Percentiles rank a stretch among this genome's conserved stretches.
phyloP scores from a whole-genome alignment of 2,329 filamentous ascomycete species.

The Aspergillus melleus region DNA sequence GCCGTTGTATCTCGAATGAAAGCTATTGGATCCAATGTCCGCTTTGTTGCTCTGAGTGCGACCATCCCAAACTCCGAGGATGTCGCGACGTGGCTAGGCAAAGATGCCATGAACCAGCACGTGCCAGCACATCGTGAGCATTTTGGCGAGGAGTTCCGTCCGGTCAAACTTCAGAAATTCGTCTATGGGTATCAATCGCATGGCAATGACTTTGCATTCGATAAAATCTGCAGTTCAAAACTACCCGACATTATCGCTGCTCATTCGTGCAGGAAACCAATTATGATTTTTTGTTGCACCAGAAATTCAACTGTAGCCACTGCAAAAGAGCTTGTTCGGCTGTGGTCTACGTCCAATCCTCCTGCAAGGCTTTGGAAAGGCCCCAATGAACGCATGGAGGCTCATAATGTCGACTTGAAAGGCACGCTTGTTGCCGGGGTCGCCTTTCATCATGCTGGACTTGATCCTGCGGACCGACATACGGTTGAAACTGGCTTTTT shows the following conservation, averaged over 20 bases:
- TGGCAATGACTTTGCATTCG: slow-evolving; percentile 74
- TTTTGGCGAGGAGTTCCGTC: slow-evolving; percentile 78
- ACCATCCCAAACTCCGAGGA: slow-evolving; percentile 82
- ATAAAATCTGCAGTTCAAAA: slow-evolving; percentile 65
- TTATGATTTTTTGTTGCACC: slow-evolving; percentile 82
- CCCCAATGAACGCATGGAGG: slow-evolving; percentile 52
- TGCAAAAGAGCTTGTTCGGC: slow-evolving; percentile 65
- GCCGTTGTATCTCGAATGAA: slow-evolving; percentile 88
- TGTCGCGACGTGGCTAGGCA: slow-evolving; percentile 77
- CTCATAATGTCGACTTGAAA: slow-evolving; percentile 62
- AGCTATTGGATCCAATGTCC: slow-evolving; percentile 69
- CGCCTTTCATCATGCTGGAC: slow-evolving; percentile 79
- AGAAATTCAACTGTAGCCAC: slow-evolving; percentile 69
- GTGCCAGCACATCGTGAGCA: slow-evolving; percentile 66
- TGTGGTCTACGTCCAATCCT: slow-evolving; percentile 58
- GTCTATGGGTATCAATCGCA: slow-evolving; percentile 69
- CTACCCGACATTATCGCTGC: slow-evolving; percentile 66
- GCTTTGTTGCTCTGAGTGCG: slow-evolving; percentile 79
- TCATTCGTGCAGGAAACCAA: slow-evolving; percentile 70
- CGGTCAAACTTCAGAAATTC: slow-evolving; percentile 72
- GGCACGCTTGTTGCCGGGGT: slow-evolving; percentile 60
- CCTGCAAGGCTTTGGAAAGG: slow-evolving; percentile 63
- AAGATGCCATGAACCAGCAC: slow-evolving; percentile 58
- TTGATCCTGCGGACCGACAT: slow-evolving; percentile 64
- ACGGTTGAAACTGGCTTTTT: slow-evolving; percentile 69